Evolutionary conservation across 2,329 filamentous ascomycete species (phyloP).

Genomic region (Fusarium stilboides): DNA sequence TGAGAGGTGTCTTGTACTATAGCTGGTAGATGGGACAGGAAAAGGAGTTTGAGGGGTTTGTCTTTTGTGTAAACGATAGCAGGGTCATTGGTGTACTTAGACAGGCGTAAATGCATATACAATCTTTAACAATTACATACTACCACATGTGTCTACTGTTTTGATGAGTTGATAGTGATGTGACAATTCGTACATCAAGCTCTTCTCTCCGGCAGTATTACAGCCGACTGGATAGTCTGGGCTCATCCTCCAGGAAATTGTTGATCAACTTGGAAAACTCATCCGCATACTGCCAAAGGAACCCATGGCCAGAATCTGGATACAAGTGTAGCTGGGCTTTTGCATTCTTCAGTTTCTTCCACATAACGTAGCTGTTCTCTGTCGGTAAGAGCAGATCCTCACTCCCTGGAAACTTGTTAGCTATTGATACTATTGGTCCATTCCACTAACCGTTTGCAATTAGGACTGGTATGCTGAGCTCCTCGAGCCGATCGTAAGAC

Average conservation of each 20-base stretch:
- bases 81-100: constrained; percentile 1
- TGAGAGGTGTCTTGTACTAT: not conserved
- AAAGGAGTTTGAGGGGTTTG: constrained; percentile 10
- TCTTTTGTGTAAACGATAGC: not conserved
- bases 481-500: constrained; percentile 53
- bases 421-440: too few species aligned
- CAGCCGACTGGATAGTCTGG: constrained; percentile 34
- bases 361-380: constrained; percentile 57
- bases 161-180: not conserved
- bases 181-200: accelerated
- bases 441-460: constrained; percentile 56
- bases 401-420: constrained; percentile 47
- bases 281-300: constrained; percentile 54
- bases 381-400: constrained; percentile 56
- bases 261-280: constrained; percentile 54
- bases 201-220: not conserved
- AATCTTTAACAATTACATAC: not conserved
- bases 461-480: constrained; percentile 56
- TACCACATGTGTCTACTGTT: too few species aligned
- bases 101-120: constrained; percentile 8
- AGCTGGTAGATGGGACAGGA: constrained; percentile 1
- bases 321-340: constrained; percentile 54
- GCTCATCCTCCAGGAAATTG: constrained; percentile 49
- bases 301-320: constrained; percentile 56
- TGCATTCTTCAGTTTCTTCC: constrained; percentile 53